Conservation (phyloP, 1,139 yeast genomes). For the Yamadazyma friedrichii region DNA sequence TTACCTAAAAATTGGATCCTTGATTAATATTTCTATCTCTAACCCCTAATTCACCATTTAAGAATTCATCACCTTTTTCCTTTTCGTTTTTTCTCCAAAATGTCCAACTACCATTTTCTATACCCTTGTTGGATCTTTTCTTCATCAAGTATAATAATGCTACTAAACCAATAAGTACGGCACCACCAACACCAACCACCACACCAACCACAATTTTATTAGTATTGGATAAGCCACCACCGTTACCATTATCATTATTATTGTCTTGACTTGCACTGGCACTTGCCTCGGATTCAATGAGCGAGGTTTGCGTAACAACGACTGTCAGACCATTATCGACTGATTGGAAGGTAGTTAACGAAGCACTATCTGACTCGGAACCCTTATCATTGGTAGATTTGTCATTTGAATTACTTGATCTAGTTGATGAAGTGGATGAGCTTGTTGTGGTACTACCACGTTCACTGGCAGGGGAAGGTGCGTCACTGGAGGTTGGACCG, state of each 20-base stretch:
- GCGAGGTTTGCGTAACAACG: slow-evolving; percentile 38
- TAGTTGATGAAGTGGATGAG: neutral
- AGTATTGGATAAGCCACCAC: slow-evolving; percentile 40
- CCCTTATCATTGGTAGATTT: neutral
- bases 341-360: slow-evolving; percentile 30
- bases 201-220: slow-evolving; percentile 51
- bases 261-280: slow-evolving; percentile 20
- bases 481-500: neutral
- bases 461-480: slow-evolving; percentile 2
- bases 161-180: slow-evolving; percentile 37
- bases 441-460: slow-evolving; percentile 1
- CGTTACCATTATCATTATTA: slow-evolving; percentile 4
- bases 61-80: slow-evolving; percentile 50
- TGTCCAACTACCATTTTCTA: slow-evolving; percentile 44
- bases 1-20: slow-evolving; percentile 42
- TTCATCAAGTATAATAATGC: slow-evolving; percentile 37
- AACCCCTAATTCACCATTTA: slow-evolving; percentile 60
- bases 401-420: neutral
- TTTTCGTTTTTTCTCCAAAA: slow-evolving; percentile 53
- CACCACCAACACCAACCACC: slow-evolving; percentile 52
- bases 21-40: slow-evolving; percentile 47
- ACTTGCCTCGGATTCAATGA: slow-evolving; percentile 28
- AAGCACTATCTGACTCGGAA: slow-evolving; percentile 9
- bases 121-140: slow-evolving; percentile 29
- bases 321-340: slow-evolving; percentile 38